A percentile compares a stretch with the other conserved stretches of the same genome.
These are phyloP conservation scores for Combretum micranthum DNA, from an alignment of 345 rosid genomes.

Conservation along the genomic window DNA sequence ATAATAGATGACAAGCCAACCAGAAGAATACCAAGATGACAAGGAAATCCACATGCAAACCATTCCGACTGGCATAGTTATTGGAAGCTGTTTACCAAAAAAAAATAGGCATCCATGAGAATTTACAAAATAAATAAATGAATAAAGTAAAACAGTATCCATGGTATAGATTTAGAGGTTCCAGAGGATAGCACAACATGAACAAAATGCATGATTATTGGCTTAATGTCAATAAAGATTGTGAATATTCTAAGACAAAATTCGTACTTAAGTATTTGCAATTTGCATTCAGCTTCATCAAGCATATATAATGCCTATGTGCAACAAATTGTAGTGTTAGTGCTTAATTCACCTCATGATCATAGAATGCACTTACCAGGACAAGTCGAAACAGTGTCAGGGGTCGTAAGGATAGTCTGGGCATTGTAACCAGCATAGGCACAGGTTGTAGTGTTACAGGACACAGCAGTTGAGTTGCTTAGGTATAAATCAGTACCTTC, in stretches of 20 bases:
- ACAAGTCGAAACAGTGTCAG: constrained; percentile 30
- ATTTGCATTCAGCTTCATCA: too few relatives aligned
- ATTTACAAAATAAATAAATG: neutral
- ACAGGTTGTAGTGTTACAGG: constrained; percentile 47
- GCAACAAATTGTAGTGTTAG: neutral
- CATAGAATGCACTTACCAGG: constrained; percentile 20
- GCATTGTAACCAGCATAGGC: constrained; percentile 58
- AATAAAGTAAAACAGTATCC: neutral
- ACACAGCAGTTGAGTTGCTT: constrained; percentile 28
- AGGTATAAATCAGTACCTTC: constrained; percentile 29
- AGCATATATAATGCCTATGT: too few relatives aligned
- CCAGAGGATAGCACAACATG: too few relatives aligned
- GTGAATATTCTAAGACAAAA: too few relatives aligned
- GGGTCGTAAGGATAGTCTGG: constrained; percentile 36
- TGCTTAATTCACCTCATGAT: neutral
- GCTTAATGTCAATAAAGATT: too few relatives aligned
- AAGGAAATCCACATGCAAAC: neutral
- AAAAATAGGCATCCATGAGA: constrained; percentile 1
- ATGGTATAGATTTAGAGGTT: neutral
- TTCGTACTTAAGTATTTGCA: too few relatives aligned
- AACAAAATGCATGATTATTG: too few relatives aligned
- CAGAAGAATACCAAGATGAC: neutral
- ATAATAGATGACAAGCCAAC: neutral
- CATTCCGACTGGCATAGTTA: neutral
- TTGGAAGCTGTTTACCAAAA: neutral